Conservation (phyloP, 2,329 filamentous ascomycete genomes). For the Cadophora sp. region DNA sequence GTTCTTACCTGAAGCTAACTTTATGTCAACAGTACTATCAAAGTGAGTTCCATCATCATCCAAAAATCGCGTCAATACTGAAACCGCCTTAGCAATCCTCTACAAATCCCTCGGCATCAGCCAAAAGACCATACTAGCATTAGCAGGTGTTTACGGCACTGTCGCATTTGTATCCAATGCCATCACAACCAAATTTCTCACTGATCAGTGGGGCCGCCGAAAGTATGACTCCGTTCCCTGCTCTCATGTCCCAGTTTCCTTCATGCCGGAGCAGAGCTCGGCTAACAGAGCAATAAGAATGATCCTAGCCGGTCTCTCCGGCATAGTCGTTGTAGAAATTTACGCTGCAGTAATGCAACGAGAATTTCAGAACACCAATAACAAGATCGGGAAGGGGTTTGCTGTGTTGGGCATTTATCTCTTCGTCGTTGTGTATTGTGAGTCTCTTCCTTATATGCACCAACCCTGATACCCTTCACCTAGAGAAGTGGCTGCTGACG, state of each 20-base stretch:
- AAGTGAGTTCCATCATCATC: slow-evolving; percentile 21
- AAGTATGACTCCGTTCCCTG: slow-evolving; percentile 46
- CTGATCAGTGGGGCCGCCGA: slow-evolving; percentile 64
- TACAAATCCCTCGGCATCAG: slow-evolving; percentile 61
- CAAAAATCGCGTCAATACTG: background rate
- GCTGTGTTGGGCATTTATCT: slow-evolving; percentile 65
- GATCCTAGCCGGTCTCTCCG: slow-evolving; percentile 58
- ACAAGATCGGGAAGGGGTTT: slow-evolving; percentile 63
- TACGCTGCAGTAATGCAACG: slow-evolving; percentile 65
- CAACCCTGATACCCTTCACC: no score
- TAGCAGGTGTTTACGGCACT: slow-evolving; percentile 62
- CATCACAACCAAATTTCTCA: slow-evolving; percentile 58
- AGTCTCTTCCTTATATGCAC: slow-evolving; percentile 30
- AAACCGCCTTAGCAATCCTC: slow-evolving; percentile 51
- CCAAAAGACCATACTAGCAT: slow-evolving; percentile 55
- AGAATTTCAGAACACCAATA: slow-evolving; percentile 60
- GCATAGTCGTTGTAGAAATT: slow-evolving; percentile 62
- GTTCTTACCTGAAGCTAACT: background rate
- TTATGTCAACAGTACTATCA: slow-evolving; percentile 45
- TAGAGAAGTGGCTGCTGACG: no score
- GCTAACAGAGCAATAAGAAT: slow-evolving; percentile 48
- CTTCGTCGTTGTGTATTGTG: slow-evolving; percentile 62
- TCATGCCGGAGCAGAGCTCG: background rate
- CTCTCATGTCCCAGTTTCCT: background rate
- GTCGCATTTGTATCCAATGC: slow-evolving; percentile 57